phyloP scores from a whole-genome alignment of 257 asterid genomes.

The Plantago major region DNA sequence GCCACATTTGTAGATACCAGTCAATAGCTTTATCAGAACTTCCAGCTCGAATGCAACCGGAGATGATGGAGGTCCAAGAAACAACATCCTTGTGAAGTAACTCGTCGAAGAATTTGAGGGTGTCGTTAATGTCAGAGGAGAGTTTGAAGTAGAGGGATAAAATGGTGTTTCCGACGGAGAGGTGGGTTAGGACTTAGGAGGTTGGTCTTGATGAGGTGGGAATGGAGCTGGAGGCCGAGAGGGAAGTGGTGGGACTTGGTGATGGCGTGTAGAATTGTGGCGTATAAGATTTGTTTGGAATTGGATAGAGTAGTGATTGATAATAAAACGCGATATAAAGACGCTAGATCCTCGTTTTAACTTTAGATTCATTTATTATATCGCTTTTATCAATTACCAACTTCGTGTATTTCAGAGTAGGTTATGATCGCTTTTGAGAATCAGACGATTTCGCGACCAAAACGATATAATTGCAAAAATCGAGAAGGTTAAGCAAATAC shows the following conservation, averaged over 20 bases:
- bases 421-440: too few species aligned
- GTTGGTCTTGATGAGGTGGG: slow-evolving; percentile 59
- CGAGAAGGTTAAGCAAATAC: too few species aligned
- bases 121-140: slow-evolving; percentile 34
- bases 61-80: slow-evolving; percentile 82
- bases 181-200: slow-evolving; percentile 59
- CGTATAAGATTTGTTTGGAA: slow-evolving; percentile 47
- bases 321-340: too few species aligned
- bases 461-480: too few species aligned
- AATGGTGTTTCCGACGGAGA: slow-evolving; percentile 72
- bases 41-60: slow-evolving; percentile 59
- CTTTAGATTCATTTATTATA: too few species aligned
- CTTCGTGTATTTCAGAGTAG: too few species aligned
- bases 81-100: slow-evolving; percentile 65
- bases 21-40: slow-evolving; percentile 39
- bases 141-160: slow-evolving; percentile 63
- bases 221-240: slow-evolving; percentile 70
- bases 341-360: too few species aligned
- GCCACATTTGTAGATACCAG: slow-evolving; percentile 50
- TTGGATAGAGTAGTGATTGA: too few species aligned
- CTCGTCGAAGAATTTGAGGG: slow-evolving; percentile 46
- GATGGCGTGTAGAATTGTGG: slow-evolving; percentile 51
- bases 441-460: too few species aligned
- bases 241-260: slow-evolving; percentile 33
- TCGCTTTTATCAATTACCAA: too few species aligned